Evolutionary conservation across 805 yeast species (phyloP), one percentile per base, ranked within the genome.

Genomic region (Saturnispora quitensis): DNA sequence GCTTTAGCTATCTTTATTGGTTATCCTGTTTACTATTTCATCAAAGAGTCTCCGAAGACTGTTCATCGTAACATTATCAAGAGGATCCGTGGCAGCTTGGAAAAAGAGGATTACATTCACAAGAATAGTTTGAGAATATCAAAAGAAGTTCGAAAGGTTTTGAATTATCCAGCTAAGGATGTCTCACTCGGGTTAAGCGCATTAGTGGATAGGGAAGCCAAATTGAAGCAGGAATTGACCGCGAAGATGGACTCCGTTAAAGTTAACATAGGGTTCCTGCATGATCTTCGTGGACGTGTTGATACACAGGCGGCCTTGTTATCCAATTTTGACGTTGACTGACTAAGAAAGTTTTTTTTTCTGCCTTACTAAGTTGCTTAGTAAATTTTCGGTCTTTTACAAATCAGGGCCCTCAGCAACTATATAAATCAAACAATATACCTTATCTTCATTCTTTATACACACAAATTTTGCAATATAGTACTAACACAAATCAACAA

Each of bases 11-110:
- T 58, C n/a, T 57, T 73, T 5, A 73, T 77, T 25, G 68, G 66
- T 8, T 42, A 63, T 42, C 69, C 70, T 12, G 52, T 58, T 7
- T 64, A 62, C 40, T 89, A 86, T 60, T 64, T 89, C 52, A 70
- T 89, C 18, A 73, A 75, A 53, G 98, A 93, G 65, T 80, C 95
- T 13, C 97, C 97, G 2, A 79, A 84, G 59, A 96, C 97, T 0
- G 80, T 88, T 59, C 95, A 96, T 18, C 73, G 89, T 57, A 89
- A 89, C 53, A 76, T 89, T 53, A 89, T 93, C 0, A 73, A 75
- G 46, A 88, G 86, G 66, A 77, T 91, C 57, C 78, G 77, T 56
- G 62, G 62, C 6, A 85, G 84, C 60, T 71, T 93, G 34, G 73
- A 73, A 42, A 78, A 76, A 15, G 67, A 81, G 58, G 97, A 90